Base-by-base conservation (phyloP, 257 asterid genomes). In the Schizonepeta tenuifolia region DNA sequence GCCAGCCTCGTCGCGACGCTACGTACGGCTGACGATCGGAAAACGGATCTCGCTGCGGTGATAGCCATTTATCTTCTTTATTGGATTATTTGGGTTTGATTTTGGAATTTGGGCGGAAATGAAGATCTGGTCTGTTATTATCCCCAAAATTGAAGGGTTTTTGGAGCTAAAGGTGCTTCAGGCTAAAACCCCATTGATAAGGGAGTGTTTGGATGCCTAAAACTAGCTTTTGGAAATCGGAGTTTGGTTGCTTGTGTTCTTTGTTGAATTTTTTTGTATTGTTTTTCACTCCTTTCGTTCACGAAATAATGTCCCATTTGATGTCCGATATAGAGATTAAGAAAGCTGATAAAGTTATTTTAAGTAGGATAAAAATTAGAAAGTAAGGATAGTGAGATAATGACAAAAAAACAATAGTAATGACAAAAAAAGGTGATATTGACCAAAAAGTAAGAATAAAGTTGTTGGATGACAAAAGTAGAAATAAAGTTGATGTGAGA, bases 1-100 rank as follows among this genome's bases (percentile, higher is more conserved):
- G 89, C 86, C 20, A 91, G 15, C 70, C 76, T 79, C 9, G 87
- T 21, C 63, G 91, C 89, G 54, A 93, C 93, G 64, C 55, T 82
- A 5, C 96, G 97, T 53, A 78, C 74, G 58, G 92, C 41, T 4
- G 89, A 50, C 67, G 96, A 90, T 68, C 98, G 97, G 84, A 86
- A 79, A 75, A 83, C 73, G 69, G 91, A 90, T 83, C 97, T 86
- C 38, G 86, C 86, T 59, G 80, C 86, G 81, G 88, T 83, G 43
- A 75, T 55, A 15, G 84, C 80, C 96, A 90, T 90, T 80, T 69
- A 22, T 12, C 9, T 46, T 33, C 41, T 2, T 21, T 40, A n/a
- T 35, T 20, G 36, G 22, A 40, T 46, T 35, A 9, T 18, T 18
- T 72, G 10, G 90, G 17, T 9, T 6, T 18, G 57, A 18, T 18